Base-by-base conservation (phyloP, 441 rosid species). In the Brassica balearica region DNA sequence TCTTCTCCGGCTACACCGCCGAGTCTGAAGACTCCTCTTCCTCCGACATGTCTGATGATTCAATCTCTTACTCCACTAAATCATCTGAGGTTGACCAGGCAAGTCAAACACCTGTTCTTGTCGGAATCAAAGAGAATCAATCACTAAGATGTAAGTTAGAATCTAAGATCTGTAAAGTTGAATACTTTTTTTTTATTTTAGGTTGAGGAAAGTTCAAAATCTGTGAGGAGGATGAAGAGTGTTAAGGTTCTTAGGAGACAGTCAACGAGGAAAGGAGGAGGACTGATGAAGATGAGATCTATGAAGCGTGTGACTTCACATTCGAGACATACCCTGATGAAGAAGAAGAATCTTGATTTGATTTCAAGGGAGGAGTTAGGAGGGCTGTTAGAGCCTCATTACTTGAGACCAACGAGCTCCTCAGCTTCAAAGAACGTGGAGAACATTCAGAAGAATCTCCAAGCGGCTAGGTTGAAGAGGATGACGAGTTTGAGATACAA, bases 21-120 rank as follows among this genome's bases (percentile, higher is more conserved):
- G 80, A 86, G 74, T 79, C 84, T 0, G 83, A 82, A 38, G 82
- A 81, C 53, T 86, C 88, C 3, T 63, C 87, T 72, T 80, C 88
- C 43, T 22, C 80, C 2, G 82, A 79, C 5, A 66, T 84, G 74
- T 72, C 87, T 27, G 89, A 85, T 55, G 84, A 69, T 59, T 81
- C 93, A 25, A 84, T 83, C 6, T 76, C 83, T 81, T 80, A 76
- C 77, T 72, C 83, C 0, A 71, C 83, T 0, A 71, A 65, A 66
- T 75, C 80, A 69, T 65, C 79, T 70, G 86, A 81, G 70, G 46
- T 51, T 78, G 73, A 84, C 53, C 90, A 89, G 97, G 96, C 81
- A 85, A 87, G 87, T 72, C 68, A 9, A 9, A 41, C 48, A 41
- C 4, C 14, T 71, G 62, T 68, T 81, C 12, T 81, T 59, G 65